A percentile compares a stretch with the other conserved stretches of the same genome.
phyloP scores from a whole-genome alignment of 2,329 filamentous ascomycete genomes.

The Epichloe baconii region DNA sequence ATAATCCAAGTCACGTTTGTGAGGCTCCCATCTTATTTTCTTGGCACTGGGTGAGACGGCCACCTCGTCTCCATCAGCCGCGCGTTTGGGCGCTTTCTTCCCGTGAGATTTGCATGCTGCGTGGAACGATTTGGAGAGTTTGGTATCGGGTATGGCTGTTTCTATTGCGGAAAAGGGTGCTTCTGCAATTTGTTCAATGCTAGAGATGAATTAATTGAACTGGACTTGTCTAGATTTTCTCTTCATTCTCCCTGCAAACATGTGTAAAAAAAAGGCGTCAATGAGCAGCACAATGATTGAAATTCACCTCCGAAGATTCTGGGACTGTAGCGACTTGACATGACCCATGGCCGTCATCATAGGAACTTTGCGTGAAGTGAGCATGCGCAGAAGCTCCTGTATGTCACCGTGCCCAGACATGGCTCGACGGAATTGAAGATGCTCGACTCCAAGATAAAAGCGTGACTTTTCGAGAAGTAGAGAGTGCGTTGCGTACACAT shows the following conservation, averaged over 20 bases:
- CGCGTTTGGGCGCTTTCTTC: constrained; percentile 25
- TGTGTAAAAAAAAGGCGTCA: too few species aligned
- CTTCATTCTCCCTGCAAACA: too few species aligned
- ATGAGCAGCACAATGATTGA: not conserved
- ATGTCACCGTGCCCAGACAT: constrained; percentile 47
- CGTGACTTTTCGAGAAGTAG: too few species aligned
- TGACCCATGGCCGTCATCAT: constrained; percentile 47
- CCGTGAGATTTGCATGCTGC: constrained; percentile 40
- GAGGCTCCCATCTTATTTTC: constrained; percentile 20
- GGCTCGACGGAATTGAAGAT: not conserved
- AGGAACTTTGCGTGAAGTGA: constrained; percentile 44
- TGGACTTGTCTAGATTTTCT: not conserved
- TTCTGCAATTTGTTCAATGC: constrained; percentile 42
- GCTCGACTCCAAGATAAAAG: not conserved
- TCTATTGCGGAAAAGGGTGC: constrained; percentile 31
- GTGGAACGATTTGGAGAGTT: constrained; percentile 36
- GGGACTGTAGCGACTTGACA: constrained; percentile 42
- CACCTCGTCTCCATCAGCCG: constrained; percentile 9
- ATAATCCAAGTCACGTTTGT: constrained; percentile 24
- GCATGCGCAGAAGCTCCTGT: constrained; percentile 46
- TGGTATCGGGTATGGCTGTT: constrained; percentile 32
- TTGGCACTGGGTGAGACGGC: constrained; percentile 13
- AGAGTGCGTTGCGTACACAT: not conserved
- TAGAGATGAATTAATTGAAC: constrained; percentile 12
- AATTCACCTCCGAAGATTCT: constrained; percentile 41